These are phyloP conservation scores for Globisporangium paddicum DNA, from an alignment of 352 stramenopile species.

Conservation along the genomic window DNA sequence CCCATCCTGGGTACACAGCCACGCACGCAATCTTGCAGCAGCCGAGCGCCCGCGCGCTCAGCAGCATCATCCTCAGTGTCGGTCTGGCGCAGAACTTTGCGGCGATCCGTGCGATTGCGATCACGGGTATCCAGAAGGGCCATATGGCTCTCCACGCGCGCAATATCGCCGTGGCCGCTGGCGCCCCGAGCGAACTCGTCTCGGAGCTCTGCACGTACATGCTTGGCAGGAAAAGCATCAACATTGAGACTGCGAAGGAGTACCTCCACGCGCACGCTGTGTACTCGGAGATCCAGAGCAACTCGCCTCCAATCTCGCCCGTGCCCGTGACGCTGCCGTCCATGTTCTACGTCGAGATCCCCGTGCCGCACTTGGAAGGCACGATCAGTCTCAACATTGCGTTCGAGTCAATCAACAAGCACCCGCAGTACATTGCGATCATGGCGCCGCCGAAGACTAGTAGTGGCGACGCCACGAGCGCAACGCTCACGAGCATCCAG, in stretches of 20 bases:
- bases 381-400: conserved; percentile 80
- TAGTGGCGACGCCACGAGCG: conserved; percentile 15
- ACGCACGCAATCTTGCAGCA: conserved; percentile 78
- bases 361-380: conserved; percentile 60
- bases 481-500: conserved; percentile 44
- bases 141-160: conserved; percentile 85
- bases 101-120: conserved; percentile 75
- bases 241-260: conserved; percentile 79
- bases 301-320: conserved; percentile 28
- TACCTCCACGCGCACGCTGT: conserved; percentile 79
- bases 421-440: conserved; percentile 80
- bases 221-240: conserved; percentile 73
- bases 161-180: conserved; percentile 82
- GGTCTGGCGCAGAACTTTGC: conserved; percentile 86
- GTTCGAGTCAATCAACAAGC: conserved; percentile 74
- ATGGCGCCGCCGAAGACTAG: conserved; percentile 27
- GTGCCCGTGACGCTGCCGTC: conserved; percentile 41
- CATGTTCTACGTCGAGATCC: conserved; percentile 86
- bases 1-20: conserved; percentile 71
- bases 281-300: conserved; percentile 64
- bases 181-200: conserved; percentile 73
- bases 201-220: conserved; percentile 86
- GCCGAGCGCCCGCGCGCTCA: conserved; percentile 53
- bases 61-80: conserved; percentile 72
- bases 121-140: conserved; percentile 84